These are phyloP conservation scores for Lepraria neglecta DNA, from an alignment of 495 filamentous ascomycete genomes.

Conservation along the genomic window DNA sequence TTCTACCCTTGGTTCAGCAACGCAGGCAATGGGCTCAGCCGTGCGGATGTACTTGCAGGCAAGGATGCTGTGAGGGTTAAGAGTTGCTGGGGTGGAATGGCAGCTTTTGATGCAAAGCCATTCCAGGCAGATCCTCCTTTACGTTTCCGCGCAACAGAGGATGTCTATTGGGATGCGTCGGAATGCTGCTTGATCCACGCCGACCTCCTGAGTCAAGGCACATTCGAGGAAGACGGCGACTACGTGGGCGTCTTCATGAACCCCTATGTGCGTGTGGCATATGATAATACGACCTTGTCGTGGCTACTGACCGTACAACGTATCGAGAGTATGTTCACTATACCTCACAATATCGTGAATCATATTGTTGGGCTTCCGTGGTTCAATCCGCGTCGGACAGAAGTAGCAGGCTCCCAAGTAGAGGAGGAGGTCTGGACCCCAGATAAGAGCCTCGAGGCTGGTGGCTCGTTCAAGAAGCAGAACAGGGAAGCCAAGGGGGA, in stretches of 20 bases:
- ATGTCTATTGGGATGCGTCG: conserved; percentile 66
- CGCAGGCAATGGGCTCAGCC: conserved; percentile 49
- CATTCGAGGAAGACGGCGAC: conserved; percentile 35
- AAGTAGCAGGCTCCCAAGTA: conserved; percentile 48
- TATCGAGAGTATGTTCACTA: conserved; percentile 53
- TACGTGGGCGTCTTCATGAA: conserved; percentile 63
- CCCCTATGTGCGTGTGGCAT: conserved; percentile 64
- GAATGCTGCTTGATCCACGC: conserved; percentile 77
- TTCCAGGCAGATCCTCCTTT: conserved; percentile 50
- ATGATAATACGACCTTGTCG: conserved; percentile 46
- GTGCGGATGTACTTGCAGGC: conserved; percentile 53
- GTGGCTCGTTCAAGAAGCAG: conserved; percentile 40
- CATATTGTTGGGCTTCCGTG: conserved; percentile 48
- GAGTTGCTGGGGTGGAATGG: conserved; percentile 79
- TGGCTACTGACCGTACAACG: conserved; percentile 51
- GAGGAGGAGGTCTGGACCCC: conserved; percentile 50
- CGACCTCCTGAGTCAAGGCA: conserved; percentile 50
- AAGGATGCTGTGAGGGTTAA: conserved; percentile 66
- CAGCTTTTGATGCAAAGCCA: conserved; percentile 65
- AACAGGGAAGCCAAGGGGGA: conserved; percentile 43
- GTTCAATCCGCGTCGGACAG: conserved; percentile 51
- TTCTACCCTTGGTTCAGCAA: conserved; percentile 70
- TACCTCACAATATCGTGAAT: conserved; percentile 50
- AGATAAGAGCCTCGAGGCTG: conserved; percentile 29
- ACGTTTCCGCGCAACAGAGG: conserved; percentile 59